A percentile compares a stretch with the other conserved stretches of the same genome.
These are phyloP conservation scores for Kandelia obovata DNA, from an alignment of 345 rosid genomes.

Conservation along the genomic window DNA sequence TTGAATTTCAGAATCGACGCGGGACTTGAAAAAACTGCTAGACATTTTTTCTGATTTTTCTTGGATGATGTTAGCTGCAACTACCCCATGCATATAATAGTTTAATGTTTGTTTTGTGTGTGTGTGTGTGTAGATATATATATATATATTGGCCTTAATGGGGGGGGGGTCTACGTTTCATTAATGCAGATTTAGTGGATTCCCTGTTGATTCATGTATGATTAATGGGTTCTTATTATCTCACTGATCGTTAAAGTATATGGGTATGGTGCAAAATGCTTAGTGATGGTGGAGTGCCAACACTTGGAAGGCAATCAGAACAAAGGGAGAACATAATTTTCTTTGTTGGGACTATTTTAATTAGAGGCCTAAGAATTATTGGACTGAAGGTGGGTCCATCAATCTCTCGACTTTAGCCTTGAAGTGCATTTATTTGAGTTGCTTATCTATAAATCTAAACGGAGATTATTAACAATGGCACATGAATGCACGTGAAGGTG, in stretches of 20 bases:
- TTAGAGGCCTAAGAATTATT: conserved; percentile 23
- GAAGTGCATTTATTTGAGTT: conserved; percentile 14
- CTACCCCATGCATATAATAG: conserved; percentile 19
- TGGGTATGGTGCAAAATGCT: background rate
- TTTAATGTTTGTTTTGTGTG: background rate
- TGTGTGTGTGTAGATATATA: background rate
- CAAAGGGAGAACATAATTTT: conserved; percentile 22
- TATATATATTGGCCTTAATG: conserved; percentile 21
- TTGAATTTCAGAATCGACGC: conserved; percentile 20
- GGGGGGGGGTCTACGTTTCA: conserved; percentile 41
- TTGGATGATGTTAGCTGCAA: conserved; percentile 19
- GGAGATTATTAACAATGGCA: conserved; percentile 31
- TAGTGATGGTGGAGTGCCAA: conserved; percentile 18
- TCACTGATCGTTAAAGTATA: conserved; percentile 13
- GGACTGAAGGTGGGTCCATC: conserved; percentile 28
- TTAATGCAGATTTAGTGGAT: conserved; percentile 42
- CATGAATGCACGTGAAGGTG: conserved; percentile 62
- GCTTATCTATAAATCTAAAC: conserved; percentile 23
- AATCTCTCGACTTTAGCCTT: conserved; percentile 26
- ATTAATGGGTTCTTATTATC: conserved; percentile 21
- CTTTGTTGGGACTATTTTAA: conserved; percentile 16
- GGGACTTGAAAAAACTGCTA: conserved; percentile 18
- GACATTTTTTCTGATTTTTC: conserved; percentile 19
- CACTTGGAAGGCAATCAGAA: conserved; percentile 27
- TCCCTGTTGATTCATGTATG: conserved; percentile 22